These are phyloP conservation scores for Babesia gibsoni DNA, from an alignment of 169 alveolate species.

Conservation along the genomic window DNA sequence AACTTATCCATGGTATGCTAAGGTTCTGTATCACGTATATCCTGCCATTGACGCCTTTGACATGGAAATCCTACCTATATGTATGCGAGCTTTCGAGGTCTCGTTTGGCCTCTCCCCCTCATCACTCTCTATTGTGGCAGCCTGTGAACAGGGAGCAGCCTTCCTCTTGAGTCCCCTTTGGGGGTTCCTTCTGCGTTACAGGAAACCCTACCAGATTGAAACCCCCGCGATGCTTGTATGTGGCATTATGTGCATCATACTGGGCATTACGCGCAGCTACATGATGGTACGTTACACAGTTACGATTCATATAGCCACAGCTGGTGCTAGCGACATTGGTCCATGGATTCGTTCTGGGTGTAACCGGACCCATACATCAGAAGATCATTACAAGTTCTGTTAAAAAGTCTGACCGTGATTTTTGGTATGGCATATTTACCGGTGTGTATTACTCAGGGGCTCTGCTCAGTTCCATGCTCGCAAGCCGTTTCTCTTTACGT, in stretches of 20 bases:
- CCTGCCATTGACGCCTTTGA: constrained; percentile 14
- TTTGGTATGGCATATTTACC: constrained; percentile 4
- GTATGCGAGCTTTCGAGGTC: constrained; percentile 83
- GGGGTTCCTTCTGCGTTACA: constrained; percentile 85
- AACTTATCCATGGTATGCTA: neutral
- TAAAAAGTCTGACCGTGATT: neutral
- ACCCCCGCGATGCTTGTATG: constrained; percentile 80
- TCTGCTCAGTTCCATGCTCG: constrained; percentile 14
- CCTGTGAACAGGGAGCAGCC: constrained; percentile 81
- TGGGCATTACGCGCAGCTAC: constrained; percentile 51
- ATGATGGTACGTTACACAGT: constrained; percentile 10
- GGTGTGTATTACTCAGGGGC: constrained; percentile 33
- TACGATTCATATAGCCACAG: neutral
- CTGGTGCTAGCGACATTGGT: constrained; percentile 11
- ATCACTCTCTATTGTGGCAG: constrained; percentile 74
- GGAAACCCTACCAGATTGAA: constrained; percentile 79
- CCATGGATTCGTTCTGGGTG: constrained; percentile 48
- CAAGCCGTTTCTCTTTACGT: neutral
- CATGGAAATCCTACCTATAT: neutral
- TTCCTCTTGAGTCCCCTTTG: constrained; percentile 83
- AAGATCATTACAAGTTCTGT: constrained; percentile 5
- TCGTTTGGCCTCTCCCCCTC: constrained; percentile 81
- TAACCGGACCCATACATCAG: constrained; percentile 20
- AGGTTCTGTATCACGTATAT: neutral
- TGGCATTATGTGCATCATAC: constrained; percentile 82